Percentiles rank a stretch among this genome's conserved stretches.
These are phyloP conservation scores for Mrakia hoshinonis DNA, from an alignment of 768 basidiomycete species.

Conservation along the genomic window DNA sequence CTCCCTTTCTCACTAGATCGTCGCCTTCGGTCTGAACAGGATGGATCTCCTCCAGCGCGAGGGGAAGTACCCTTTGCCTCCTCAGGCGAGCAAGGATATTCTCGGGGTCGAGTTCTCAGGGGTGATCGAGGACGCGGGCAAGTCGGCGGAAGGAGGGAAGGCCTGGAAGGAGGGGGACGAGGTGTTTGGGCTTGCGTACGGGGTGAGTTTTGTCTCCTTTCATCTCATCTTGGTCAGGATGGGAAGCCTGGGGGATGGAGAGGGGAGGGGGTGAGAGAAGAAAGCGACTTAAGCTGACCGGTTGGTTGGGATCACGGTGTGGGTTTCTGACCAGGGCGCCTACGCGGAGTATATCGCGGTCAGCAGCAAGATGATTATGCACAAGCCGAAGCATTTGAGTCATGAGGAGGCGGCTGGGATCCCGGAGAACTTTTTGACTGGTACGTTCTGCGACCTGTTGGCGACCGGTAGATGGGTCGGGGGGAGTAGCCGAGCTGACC, in stretches of 20 bases:
- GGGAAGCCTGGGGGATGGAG: not conserved
- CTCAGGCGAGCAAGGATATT: conserved; percentile 62
- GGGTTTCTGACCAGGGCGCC: conserved; percentile 46
- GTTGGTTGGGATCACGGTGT: not conserved
- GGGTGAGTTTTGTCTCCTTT: conserved; percentile 48
- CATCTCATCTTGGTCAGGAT: too few species aligned
- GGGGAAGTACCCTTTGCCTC: conserved; percentile 51
- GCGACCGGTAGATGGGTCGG: too few species aligned
- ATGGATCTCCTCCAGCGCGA: conserved; percentile 71
- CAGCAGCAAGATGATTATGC: conserved; percentile 56
- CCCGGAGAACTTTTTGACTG: conserved; percentile 81
- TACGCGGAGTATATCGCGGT: conserved; percentile 79
- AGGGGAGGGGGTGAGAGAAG: not conserved
- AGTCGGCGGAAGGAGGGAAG: conserved; percentile 41
- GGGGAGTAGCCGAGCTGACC: not conserved
- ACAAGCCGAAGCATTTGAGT: conserved; percentile 63
- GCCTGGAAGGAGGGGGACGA: conserved; percentile 59
- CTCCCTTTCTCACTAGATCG: conserved; percentile 28
- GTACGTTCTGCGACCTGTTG: conserved; percentile 48
- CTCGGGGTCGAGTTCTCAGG: conserved; percentile 86
- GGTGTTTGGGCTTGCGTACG: conserved; percentile 68
- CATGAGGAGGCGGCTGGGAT: conserved; percentile 81
- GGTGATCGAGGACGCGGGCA: conserved; percentile 50
- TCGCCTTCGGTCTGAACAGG: conserved; percentile 73
- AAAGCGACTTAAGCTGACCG: not conserved